These are phyloP conservation scores for Candida fluviatilis DNA, from an alignment of 805 yeast species.

Conservation along the genomic window DNA sequence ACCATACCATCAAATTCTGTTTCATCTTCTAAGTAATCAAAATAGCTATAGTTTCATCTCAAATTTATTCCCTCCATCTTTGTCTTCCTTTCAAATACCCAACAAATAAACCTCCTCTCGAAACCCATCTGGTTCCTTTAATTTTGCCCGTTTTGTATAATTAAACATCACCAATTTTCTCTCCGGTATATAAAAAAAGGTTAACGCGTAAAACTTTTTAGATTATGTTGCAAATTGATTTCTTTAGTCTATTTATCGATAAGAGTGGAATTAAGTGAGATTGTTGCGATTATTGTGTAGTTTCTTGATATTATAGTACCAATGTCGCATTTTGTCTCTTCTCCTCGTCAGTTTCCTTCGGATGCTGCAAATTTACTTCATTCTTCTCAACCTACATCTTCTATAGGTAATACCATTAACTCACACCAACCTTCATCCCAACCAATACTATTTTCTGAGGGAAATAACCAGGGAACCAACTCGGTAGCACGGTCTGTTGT, in stretches of 20 bases:
- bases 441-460: slow-evolving; percentile 7
- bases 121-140: not conserved
- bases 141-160: not conserved
- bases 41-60: too few species aligned
- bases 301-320: not conserved
- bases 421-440: slow-evolving; percentile 1
- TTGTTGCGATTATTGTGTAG: not conserved
- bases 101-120: too few species aligned
- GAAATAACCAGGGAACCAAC: slow-evolving; percentile 4
- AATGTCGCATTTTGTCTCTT: slow-evolving; percentile 28
- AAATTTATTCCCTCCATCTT: too few species aligned
- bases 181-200: not conserved
- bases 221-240: not conserved
- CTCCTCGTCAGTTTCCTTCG: slow-evolving; percentile 41
- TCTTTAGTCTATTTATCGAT: not conserved
- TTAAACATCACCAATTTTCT: not conserved
- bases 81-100: too few species aligned
- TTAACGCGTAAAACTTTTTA: not conserved
- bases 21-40: too few species aligned
- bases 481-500: slow-evolving; percentile 12
- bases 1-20: too few species aligned
- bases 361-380: slow-evolving; percentile 39
- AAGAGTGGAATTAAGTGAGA: not conserved
- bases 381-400: slow-evolving; percentile 41
- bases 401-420: slow-evolving; percentile 25